A percentile compares a stretch with the other conserved stretches of the same genome.
Evolutionary conservation across 768 basidiomycete genomes (phyloP).

Genomic region (Trametes meyenii): DNA sequence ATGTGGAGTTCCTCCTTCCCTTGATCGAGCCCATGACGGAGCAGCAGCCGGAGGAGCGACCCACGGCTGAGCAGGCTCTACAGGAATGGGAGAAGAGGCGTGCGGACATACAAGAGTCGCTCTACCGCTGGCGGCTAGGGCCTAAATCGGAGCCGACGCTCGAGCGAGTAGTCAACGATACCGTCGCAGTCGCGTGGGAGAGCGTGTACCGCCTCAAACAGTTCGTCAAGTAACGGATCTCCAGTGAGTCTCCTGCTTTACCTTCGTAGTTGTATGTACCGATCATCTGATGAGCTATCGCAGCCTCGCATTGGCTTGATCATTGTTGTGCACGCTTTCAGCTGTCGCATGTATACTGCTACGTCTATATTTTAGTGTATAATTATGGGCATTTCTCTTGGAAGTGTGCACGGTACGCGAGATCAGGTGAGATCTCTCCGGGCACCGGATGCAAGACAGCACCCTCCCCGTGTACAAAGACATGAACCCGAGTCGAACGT

Average conservation of each 20-base stretch:
- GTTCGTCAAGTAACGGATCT: not conserved
- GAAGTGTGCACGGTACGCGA: too few species aligned
- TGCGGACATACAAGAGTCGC: not conserved
- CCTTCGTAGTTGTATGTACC: too few species aligned
- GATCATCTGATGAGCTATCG: too few species aligned
- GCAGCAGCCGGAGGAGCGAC: not conserved
- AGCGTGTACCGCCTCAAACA: constrained; percentile 13
- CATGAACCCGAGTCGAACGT: too few species aligned
- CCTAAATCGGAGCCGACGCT: constrained; percentile 8
- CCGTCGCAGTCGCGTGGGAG: constrained; percentile 23
- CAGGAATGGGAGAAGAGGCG: not conserved
- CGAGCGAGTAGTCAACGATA: constrained; percentile 24
- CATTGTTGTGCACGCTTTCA: too few species aligned
- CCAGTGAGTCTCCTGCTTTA: not conserved
- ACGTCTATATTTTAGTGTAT: too few species aligned
- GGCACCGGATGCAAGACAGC: too few species aligned
- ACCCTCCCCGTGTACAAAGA: too few species aligned
- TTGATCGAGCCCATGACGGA: not conserved
- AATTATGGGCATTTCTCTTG: too few species aligned
- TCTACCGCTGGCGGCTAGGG: constrained; percentile 17
- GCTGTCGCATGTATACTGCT: too few species aligned
- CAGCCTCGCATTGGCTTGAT: too few species aligned
- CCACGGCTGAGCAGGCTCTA: not conserved
- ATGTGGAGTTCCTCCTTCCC: not conserved
- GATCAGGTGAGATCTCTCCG: too few species aligned